phyloP scores from a whole-genome alignment of 2,329 filamentous ascomycete genomes.

The Trichoderma hamatum region DNA sequence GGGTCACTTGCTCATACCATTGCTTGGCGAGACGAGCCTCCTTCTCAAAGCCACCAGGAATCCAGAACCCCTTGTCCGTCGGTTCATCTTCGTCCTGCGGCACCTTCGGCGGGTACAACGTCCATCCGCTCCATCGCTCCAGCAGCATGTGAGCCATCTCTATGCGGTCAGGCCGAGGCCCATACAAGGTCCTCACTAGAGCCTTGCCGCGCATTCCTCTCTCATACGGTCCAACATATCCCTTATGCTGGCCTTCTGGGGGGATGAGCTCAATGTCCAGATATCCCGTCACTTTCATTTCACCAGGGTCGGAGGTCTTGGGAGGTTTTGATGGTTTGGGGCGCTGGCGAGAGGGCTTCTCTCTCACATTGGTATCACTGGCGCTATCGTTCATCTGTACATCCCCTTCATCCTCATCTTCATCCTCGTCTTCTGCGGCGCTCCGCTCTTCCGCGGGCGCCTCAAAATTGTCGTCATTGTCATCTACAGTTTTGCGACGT shows the following conservation, averaged over 20 bases:
- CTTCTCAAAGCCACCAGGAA: conserved; percentile 40
- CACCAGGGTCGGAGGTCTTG: conserved; percentile 32
- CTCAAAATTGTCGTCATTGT: conserved; percentile 40
- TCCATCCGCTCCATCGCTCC: conserved; percentile 47
- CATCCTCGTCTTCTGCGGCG: conserved; percentile 35
- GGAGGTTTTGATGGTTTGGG: conserved; percentile 33
- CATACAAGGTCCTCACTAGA: conserved; percentile 48
- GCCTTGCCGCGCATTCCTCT: conserved; percentile 39
- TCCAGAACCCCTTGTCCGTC: conserved; percentile 45
- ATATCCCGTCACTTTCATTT: conserved; percentile 31
- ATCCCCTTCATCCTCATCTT: conserved; percentile 37
- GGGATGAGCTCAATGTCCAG: conserved; percentile 42
- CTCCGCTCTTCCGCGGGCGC: conserved; percentile 31
- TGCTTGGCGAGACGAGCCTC: conserved; percentile 41
- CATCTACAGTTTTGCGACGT: conserved; percentile 34
- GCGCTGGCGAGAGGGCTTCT: conserved; percentile 36
- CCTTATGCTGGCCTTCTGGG: conserved; percentile 39
- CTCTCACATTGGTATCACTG: conserved; percentile 35
- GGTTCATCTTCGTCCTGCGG: conserved; percentile 36
- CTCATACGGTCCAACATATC: conserved; percentile 44
- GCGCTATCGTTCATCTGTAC: conserved; percentile 38
- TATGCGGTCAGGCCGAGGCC: conserved; percentile 43
- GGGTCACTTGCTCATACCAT: conserved; percentile 35
- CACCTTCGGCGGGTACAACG: conserved; percentile 45
- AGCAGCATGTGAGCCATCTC: conserved; percentile 44